Percentiles rank a stretch among this genome's conserved stretches.
Evolutionary conservation across 129 eudicot species (phyloP).

Genomic region (sunflower (Helianthus annuus)): DNA sequence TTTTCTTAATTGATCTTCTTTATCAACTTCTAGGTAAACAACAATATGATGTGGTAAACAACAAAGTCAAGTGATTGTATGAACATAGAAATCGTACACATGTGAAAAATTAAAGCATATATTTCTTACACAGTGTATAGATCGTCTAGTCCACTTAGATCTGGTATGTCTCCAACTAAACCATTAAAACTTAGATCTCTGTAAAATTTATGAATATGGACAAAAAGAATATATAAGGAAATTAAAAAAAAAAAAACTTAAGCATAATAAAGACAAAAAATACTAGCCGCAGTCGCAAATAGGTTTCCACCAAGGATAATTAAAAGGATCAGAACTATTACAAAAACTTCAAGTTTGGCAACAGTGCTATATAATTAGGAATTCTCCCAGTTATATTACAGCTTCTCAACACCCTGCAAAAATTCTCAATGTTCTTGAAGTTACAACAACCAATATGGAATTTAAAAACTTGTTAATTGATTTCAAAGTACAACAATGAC

Average conservation of each 20-base stretch:
- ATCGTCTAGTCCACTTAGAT: conserved; percentile 24
- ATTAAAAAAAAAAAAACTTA: too few species aligned
- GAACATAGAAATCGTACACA: background rate
- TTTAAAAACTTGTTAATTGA: conserved; percentile 7
- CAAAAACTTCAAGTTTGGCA: conserved; percentile 38
- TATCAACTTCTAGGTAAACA: background rate
- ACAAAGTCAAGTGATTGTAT: background rate
- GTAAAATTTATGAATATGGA: background rate
- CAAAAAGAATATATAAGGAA: too few species aligned
- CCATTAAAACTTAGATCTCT: conserved; percentile 74
- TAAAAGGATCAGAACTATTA: conserved; percentile 21
- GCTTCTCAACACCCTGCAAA: conserved; percentile 62
- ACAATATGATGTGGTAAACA: background rate
- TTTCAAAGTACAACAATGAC: conserved; percentile 27
- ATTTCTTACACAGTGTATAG: conserved; percentile 40
- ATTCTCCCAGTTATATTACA: conserved; percentile 56
- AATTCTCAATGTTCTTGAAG: conserved; percentile 16
- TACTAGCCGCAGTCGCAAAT: too few species aligned
- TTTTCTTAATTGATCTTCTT: background rate
- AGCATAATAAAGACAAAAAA: background rate
- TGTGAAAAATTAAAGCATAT: background rate
- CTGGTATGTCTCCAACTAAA: conserved; percentile 49
- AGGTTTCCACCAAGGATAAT: background rate
- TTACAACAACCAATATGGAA: conserved; percentile 5
- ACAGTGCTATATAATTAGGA: conserved; percentile 39